Evolutionary conservation across 139 green algal genomes (phyloP).

Genomic region (Coccomyxa sp.): DNA sequence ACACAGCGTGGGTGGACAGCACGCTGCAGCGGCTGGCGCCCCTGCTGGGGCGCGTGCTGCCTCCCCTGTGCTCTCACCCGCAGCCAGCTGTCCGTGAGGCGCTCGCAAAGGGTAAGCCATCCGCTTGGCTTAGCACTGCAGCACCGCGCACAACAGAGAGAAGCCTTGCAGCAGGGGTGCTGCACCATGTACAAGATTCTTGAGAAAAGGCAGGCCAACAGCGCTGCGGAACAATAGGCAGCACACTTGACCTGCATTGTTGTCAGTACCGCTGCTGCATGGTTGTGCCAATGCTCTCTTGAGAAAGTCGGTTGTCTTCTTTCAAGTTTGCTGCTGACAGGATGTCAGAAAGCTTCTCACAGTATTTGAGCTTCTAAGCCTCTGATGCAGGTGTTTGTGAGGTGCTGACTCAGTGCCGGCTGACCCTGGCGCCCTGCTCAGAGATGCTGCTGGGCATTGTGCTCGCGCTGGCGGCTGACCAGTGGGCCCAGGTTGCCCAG

Average conservation of each 20-base stretch:
- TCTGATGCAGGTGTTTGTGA: conserved; percentile 22
- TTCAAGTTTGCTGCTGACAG: neutral
- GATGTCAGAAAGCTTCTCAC: neutral
- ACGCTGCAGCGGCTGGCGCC: conserved; percentile 28
- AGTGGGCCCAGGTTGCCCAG: conserved; percentile 45
- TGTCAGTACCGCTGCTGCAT: neutral
- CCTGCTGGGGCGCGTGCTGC: conserved; percentile 47
- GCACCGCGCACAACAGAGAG: too few species aligned
- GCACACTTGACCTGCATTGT: neutral
- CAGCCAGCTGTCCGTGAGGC: conserved; percentile 42
- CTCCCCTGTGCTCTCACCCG: conserved; percentile 46
- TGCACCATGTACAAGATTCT: neutral
- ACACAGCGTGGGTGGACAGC: conserved; percentile 34
- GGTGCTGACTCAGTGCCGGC: conserved; percentile 36
- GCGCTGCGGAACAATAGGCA: neutral
- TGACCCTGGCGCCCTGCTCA: conserved; percentile 20
- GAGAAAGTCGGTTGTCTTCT: neutral
- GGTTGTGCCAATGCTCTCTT: neutral
- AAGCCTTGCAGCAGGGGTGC: neutral
- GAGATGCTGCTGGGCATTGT: conserved; percentile 48
- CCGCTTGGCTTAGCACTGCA: too few species aligned
- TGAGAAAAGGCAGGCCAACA: neutral
- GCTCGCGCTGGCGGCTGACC: conserved; percentile 59
- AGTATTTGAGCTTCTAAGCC: neutral
- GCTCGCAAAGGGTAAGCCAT: conserved; percentile 23